Percentiles rank a stretch among this genome's conserved stretches.
Conservation (phyloP, 2,329 filamentous ascomycete species). For the Cyclaneusma minus region DNA sequence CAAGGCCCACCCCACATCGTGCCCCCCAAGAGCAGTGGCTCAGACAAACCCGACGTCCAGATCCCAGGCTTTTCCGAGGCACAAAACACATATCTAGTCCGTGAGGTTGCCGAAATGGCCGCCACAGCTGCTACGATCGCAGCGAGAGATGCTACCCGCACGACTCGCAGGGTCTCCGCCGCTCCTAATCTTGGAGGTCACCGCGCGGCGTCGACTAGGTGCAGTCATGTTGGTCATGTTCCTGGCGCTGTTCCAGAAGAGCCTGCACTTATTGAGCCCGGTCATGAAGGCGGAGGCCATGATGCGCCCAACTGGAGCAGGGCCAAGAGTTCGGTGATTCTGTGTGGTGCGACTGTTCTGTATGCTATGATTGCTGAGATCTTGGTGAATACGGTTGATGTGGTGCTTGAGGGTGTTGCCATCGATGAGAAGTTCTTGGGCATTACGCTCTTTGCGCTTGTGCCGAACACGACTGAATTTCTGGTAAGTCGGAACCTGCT, state of each 20-base stretch:
- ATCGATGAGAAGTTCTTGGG: slow-evolving; percentile 97
- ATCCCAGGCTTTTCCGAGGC: slow-evolving; percentile 63
- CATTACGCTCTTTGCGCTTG: slow-evolving; percentile 89
- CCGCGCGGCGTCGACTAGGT: slow-evolving; percentile 1
- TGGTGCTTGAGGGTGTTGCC: slow-evolving; percentile 78
- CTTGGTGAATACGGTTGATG: slow-evolving; percentile 89
- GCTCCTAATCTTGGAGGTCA: slow-evolving; percentile 20
- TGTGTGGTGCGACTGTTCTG: slow-evolving; percentile 75
- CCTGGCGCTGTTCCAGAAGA: slow-evolving; percentile 16
- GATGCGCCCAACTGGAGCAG: slow-evolving; percentile 98
- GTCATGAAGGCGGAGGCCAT: slow-evolving; percentile 50
- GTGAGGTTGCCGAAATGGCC: slow-evolving; percentile 84
- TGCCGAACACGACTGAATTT: slow-evolving; percentile 97
- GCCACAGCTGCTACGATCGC: slow-evolving; percentile 82
- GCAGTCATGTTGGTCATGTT: slow-evolving; percentile 1
- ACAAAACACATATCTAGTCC: slow-evolving; percentile 66
- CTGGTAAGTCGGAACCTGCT: slow-evolving; percentile 40
- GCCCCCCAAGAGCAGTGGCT: slow-evolving; percentile 46
- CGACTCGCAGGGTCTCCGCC: slow-evolving; percentile 32
- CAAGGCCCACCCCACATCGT: slow-evolving; percentile 53
- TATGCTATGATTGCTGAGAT: slow-evolving; percentile 98
- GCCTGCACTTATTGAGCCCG: slow-evolving; percentile 28
- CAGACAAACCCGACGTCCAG: slow-evolving; percentile 30
- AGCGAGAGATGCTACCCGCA: slow-evolving; percentile 54
- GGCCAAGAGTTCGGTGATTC: slow-evolving; percentile 74